Evolutionary conservation across 2,329 filamentous ascomycete species (phyloP), one percentile per base, ranked within the genome.

Genomic region (Aspergillus arachidicola): DNA sequence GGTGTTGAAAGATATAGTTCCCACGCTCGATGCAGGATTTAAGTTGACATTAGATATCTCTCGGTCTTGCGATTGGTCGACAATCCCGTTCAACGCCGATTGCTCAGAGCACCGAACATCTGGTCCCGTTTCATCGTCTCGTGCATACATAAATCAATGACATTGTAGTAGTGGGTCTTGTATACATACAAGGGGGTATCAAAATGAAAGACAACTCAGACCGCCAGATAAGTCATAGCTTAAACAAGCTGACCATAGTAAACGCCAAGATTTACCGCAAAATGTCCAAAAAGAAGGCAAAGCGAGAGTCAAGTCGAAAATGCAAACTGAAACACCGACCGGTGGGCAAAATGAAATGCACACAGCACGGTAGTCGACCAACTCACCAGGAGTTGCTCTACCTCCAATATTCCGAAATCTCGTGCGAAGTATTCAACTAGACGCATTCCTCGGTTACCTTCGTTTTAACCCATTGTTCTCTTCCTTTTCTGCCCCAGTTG

Each of bases 121-220:
- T 58, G 36, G 28, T 16, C 32, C 26, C 3, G 48, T 45, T 58
- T 53, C 19, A 46, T 12, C 7, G 43, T 14, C 12, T 43, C 23
- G 2, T 19, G n/a, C 12, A 36, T 34, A 58, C 23, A 36, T 16
- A 23, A 57, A 46, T 26, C n/a, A 23, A 36, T 50, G 45, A 43
- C 14, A 48, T 50, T 58, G 9, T 26, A 36, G n/a, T 16, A 26
- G 46, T 28, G 32, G 57, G 46, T 58, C 41, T 61, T 55, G 30
- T 55, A 62, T 61, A 64, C 48, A 61, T 60, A 64, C 62, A 63
- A 36, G 23, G 67, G 34, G 65, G 65, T 67, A 69, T 66, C 66
- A 61, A 65, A 51, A 12, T 7, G 51, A 46, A 30, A 30, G 23
- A 30, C 4, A 30, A 9, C 3, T 50, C 26, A 50, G 23, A 26